Percentiles rank a stretch among this genome's conserved stretches.
phyloP scores from a whole-genome alignment of 257 asterid species.

The Penstemon newberryi region DNA sequence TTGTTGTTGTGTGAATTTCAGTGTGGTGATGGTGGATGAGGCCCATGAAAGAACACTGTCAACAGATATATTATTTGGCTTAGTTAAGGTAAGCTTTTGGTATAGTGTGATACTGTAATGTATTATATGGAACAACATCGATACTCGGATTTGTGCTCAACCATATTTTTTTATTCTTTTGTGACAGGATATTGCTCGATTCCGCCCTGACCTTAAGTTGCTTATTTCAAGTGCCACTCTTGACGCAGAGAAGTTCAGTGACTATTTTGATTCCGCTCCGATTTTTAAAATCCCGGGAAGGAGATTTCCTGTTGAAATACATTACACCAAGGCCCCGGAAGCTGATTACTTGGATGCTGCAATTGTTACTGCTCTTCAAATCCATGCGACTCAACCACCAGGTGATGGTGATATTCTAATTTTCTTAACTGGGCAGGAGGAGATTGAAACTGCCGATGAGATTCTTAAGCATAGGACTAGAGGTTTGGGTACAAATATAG shows the following conservation, averaged over 20 bases:
- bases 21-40: slow-evolving; percentile 97
- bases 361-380: slow-evolving; percentile 78
- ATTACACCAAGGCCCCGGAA: slow-evolving; percentile 87
- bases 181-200: slow-evolving; percentile 67
- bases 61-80: slow-evolving; percentile 87
- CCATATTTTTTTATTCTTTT: neutral
- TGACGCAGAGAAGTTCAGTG: slow-evolving; percentile 78
- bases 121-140: slow-evolving; percentile 1
- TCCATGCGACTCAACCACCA: slow-evolving; percentile 75
- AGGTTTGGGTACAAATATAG: slow-evolving; percentile 63
- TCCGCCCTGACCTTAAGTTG: slow-evolving; percentile 75
- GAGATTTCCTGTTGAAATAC: slow-evolving; percentile 82
- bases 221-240: slow-evolving; percentile 90
- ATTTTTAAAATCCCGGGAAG: slow-evolving; percentile 83
- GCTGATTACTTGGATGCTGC: slow-evolving; percentile 95
- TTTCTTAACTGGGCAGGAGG: slow-evolving; percentile 76
- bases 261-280: slow-evolving; percentile 63
- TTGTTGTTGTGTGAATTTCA: slow-evolving; percentile 34
- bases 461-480: slow-evolving; percentile 58
- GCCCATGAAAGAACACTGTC: slow-evolving; percentile 96
- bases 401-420: slow-evolving; percentile 86
- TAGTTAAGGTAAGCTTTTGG: slow-evolving; percentile 64
- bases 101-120: neutral
- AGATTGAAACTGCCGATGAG: slow-evolving; percentile 62
- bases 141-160: neutral